These are phyloP conservation scores for Acanthamoeba healyi DNA, from an alignment of 208 protist genomes.

Conservation along the genomic window DNA sequence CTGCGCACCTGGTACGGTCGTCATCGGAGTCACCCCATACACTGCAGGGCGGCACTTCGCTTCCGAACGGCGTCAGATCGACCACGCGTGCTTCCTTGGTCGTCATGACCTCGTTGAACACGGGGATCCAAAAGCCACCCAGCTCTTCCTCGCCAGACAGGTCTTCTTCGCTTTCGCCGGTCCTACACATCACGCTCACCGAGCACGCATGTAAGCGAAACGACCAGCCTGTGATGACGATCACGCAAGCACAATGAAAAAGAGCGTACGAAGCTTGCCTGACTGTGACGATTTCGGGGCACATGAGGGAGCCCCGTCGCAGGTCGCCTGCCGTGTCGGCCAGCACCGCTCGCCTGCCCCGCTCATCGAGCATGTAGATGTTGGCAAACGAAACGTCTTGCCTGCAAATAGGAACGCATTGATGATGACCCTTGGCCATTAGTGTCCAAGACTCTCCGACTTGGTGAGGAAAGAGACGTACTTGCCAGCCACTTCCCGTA, in stretches of 20 bases:
- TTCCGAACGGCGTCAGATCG: not conserved
- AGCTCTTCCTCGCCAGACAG: not conserved
- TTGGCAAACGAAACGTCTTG: not conserved
- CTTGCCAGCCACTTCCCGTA: not conserved
- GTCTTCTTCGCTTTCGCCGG: conserved; percentile 1
- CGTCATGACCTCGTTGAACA: not conserved
- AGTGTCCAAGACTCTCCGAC: not conserved
- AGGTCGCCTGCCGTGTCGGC: not conserved
- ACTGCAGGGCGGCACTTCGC: conserved; percentile 3
- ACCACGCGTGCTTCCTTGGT: not conserved
- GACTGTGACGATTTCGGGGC: not conserved
- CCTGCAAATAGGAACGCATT: not conserved
- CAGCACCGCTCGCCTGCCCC: not conserved
- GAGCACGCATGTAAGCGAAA: too few relatives aligned
- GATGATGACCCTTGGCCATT: too few relatives aligned
- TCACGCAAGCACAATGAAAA: too few relatives aligned
- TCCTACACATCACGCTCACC: too few relatives aligned
- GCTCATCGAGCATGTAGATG: conserved; percentile 9
- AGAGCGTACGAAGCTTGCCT: not conserved
- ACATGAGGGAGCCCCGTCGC: not conserved
- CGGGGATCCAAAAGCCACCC: not conserved
- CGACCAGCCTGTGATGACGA: too few relatives aligned
- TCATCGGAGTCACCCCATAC: conserved; percentile 4
- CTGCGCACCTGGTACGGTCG: not conserved
- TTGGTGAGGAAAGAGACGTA: not conserved